These are phyloP conservation scores for Vinca minor DNA, from an alignment of 257 asterid genomes.

Conservation along the genomic window DNA sequence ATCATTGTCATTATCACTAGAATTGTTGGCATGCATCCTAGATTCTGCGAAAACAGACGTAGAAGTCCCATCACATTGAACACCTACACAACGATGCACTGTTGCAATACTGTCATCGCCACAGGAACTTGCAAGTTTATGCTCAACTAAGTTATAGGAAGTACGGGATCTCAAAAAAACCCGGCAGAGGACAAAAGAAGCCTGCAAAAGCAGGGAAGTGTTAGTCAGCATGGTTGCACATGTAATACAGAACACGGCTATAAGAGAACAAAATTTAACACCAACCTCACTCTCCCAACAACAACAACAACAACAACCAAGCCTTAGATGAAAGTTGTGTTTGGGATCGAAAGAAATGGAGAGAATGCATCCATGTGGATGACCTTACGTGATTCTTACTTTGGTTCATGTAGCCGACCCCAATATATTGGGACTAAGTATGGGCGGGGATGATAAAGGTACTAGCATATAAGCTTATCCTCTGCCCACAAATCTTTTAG, in stretches of 20 bases:
- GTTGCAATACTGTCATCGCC: conserved; percentile 29
- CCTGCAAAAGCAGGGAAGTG: conserved; percentile 28
- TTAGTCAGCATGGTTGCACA: background rate
- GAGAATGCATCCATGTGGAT: too few relatives aligned
- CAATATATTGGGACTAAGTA: too few relatives aligned
- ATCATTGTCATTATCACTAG: conserved; percentile 16
- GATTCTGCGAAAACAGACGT: conserved; percentile 13
- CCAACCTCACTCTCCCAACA: background rate
- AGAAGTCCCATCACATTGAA: conserved; percentile 24
- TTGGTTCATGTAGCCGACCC: too few relatives aligned
- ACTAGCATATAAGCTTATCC: background rate
- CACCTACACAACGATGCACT: conserved; percentile 32
- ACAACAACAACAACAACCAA: too few relatives aligned
- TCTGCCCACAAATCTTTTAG: background rate
- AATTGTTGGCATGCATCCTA: conserved; percentile 13
- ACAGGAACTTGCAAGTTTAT: conserved; percentile 19
- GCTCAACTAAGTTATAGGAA: conserved; percentile 17
- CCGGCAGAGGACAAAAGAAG: conserved; percentile 40
- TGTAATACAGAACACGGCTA: background rate
- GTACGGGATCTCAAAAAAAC: conserved; percentile 22
- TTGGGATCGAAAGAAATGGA: too few relatives aligned
- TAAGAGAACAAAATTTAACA: background rate
- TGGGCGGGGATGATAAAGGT: too few relatives aligned
- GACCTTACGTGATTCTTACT: too few relatives aligned
- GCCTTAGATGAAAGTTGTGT: too few relatives aligned